Base-by-base conservation (phyloP, 2,329 filamentous ascomycete genomes). In the Aureobasidium sp. region DNA sequence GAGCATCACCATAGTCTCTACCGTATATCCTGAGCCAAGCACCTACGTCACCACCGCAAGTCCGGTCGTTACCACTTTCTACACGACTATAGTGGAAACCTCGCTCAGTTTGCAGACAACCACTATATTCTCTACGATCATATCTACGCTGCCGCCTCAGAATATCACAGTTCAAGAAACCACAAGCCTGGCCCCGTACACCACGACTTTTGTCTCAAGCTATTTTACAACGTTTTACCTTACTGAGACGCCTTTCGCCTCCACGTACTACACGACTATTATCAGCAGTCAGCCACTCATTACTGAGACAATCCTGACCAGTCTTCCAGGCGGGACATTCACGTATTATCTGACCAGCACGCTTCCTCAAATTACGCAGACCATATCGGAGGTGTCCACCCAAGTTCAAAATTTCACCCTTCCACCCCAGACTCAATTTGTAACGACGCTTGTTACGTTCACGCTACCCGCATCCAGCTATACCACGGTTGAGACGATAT, bases 161-260 rank as follows among this genome's bases (percentile, higher is more conserved):
- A 51, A 41, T 2, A 49, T 60, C 1, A 60, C 56, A 9, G 5
- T 39, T 0, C 20, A 25, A 11, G 55, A 25, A 39, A 58, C 55
- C 7, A 58, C 55, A 0, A 42, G 44, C 22, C 22, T 60, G 8
- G 12, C 56, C 2, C 56, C 56, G 5, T 60, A 51, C 15, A 60
- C 55, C n/a, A 58, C 55, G 12, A 58, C 55, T 2, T 58, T 47
- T 15, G 20, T 58, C 4, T 58, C 55, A 14, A 58, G 31, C 20
- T 58, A 58, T 47, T 12, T 58, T 6, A 58, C 42, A 2, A 58
- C 55, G 6, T 17, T 47, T 4, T 58, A 31, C 29, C 12, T 49
- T 29, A 49, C 47, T 14, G 29, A 34, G 29, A 49, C 45, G 31
- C 36, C 29, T 4, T n/a, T 17, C 17, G 31, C 44, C 4, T 49